phyloP scores from a whole-genome alignment of 805 yeast species.

The Candida piceae region DNA sequence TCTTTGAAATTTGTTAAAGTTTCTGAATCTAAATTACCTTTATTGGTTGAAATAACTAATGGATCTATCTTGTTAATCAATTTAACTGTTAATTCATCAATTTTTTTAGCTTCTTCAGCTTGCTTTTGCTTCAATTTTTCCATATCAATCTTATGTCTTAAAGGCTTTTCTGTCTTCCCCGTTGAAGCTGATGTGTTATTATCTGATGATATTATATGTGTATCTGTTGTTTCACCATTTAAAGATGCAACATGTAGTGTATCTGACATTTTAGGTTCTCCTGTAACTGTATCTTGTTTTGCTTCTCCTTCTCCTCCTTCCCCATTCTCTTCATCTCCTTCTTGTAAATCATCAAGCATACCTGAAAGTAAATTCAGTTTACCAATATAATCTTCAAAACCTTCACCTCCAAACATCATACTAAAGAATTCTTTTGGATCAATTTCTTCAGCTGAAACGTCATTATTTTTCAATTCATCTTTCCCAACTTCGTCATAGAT shows the following conservation, averaged over 20 bases:
- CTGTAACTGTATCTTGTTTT: not conserved
- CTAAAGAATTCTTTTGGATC: slow-evolving; percentile 71
- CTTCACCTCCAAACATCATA: slow-evolving; percentile 83
- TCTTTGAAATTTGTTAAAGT: slow-evolving; percentile 48
- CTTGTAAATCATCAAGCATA: slow-evolving; percentile 42
- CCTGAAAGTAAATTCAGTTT: slow-evolving; percentile 77
- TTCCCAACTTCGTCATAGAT: slow-evolving; percentile 74
- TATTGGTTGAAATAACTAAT: slow-evolving; percentile 30
- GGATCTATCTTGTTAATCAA: slow-evolving; percentile 37
- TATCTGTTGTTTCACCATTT: slow-evolving; percentile 2
- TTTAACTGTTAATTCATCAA: slow-evolving; percentile 55
- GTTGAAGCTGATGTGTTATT: too few species aligned
- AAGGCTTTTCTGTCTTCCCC: slow-evolving; percentile 1
- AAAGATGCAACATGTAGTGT: slow-evolving; percentile 4
- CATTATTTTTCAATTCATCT: slow-evolving; percentile 39
- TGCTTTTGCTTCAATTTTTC: slow-evolving; percentile 28
- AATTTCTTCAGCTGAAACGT: slow-evolving; percentile 61
- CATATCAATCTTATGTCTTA: slow-evolving; percentile 17
- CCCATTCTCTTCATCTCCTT: slow-evolving; percentile 18
- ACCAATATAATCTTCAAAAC: slow-evolving; percentile 82
- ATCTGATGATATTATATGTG: too few species aligned
- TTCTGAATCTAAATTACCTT: slow-evolving; percentile 29
- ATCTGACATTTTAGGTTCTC: not conserved
- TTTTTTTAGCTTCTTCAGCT: slow-evolving; percentile 36
- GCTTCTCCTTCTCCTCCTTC: slow-evolving; percentile 20